A percentile compares a stretch with the other conserved stretches of the same genome.
Evolutionary conservation across 331 rosid species (phyloP).

Genomic region (Cucumis variabilis): DNA sequence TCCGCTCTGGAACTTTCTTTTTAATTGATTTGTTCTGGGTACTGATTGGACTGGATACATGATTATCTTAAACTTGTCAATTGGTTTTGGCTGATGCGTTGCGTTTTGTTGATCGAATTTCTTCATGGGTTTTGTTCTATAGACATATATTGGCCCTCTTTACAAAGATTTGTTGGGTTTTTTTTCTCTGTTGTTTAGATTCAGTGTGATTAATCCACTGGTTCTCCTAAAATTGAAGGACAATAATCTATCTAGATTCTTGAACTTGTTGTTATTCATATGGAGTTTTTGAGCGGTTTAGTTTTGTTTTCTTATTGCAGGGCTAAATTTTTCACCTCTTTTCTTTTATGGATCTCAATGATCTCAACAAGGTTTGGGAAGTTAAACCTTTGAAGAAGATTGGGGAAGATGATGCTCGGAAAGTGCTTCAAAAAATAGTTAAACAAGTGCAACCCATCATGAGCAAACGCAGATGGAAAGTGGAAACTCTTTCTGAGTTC

Average conservation of each 20-base stretch:
- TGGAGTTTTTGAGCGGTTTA: neutral
- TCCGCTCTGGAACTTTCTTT: too few relatives aligned
- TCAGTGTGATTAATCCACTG: too few relatives aligned
- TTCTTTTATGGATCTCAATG: slow-evolving; percentile 58
- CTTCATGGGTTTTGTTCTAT: too few relatives aligned
- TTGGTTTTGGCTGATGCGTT: too few relatives aligned
- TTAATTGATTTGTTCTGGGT: too few relatives aligned
- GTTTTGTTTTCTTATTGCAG: neutral
- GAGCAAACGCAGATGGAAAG: slow-evolving; percentile 65
- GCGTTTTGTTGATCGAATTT: too few relatives aligned
- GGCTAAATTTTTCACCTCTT: slow-evolving; percentile 10
- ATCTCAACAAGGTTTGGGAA: slow-evolving; percentile 71
- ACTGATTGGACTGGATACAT: too few relatives aligned
- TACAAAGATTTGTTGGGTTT: too few relatives aligned
- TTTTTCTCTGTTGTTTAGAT: neutral
- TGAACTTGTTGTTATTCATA: neutral
- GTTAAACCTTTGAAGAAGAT: slow-evolving; percentile 56
- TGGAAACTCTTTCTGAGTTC: slow-evolving; percentile 63
- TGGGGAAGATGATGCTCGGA: slow-evolving; percentile 64
- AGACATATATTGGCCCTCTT: too few relatives aligned
- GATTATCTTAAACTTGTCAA: too few relatives aligned
- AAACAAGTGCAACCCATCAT: slow-evolving; percentile 70
- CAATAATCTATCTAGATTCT: neutral
- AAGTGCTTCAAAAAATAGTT: slow-evolving; percentile 53
- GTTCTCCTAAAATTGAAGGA: neutral